phyloP scores from a whole-genome alignment of 2,329 filamentous ascomycete species.

The Periconia sp. region DNA sequence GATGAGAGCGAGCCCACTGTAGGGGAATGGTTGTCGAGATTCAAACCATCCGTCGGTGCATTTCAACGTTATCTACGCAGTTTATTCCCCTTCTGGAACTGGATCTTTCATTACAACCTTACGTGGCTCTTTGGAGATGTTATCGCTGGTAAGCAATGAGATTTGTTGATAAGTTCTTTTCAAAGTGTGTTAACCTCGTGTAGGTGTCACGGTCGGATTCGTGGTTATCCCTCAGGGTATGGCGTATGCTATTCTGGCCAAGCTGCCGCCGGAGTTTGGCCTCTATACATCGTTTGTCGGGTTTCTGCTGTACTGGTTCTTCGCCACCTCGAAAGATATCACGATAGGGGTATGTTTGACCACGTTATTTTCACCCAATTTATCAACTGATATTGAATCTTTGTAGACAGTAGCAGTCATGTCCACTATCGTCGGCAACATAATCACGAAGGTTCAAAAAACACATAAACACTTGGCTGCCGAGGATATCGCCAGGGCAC shows the following conservation, averaged over 20 bases:
- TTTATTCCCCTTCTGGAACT: slow-evolving; percentile 85
- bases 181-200: background rate
- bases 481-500: slow-evolving; percentile 70
- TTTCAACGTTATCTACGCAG: slow-evolving; percentile 64
- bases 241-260: slow-evolving; percentile 87
- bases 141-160: slow-evolving; percentile 67
- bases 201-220: slow-evolving; percentile 70
- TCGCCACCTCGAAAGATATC: slow-evolving; percentile 97
- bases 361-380: slow-evolving; percentile 22
- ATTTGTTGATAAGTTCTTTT: background rate
- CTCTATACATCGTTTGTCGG: slow-evolving; percentile 97
- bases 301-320: slow-evolving; percentile 94
- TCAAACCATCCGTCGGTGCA: slow-evolving; percentile 61
- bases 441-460: slow-evolving; percentile 64
- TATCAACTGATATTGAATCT: background rate
- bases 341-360: slow-evolving; percentile 93
- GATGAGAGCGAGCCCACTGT: slow-evolving; percentile 79
- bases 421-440: slow-evolving; percentile 84
- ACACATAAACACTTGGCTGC: slow-evolving; percentile 48
- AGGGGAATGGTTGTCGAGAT: slow-evolving; percentile 67
- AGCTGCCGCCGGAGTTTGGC: slow-evolving; percentile 78
- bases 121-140: slow-evolving; percentile 89
- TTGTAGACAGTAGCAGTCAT: slow-evolving; percentile 86
- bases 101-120: slow-evolving; percentile 86
- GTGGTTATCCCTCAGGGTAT: slow-evolving; percentile 95